A percentile compares a stretch with the other conserved stretches of the same genome.
Evolutionary conservation across 2,329 filamentous ascomycete genomes (phyloP).

Genomic region (Fusarium sp.): DNA sequence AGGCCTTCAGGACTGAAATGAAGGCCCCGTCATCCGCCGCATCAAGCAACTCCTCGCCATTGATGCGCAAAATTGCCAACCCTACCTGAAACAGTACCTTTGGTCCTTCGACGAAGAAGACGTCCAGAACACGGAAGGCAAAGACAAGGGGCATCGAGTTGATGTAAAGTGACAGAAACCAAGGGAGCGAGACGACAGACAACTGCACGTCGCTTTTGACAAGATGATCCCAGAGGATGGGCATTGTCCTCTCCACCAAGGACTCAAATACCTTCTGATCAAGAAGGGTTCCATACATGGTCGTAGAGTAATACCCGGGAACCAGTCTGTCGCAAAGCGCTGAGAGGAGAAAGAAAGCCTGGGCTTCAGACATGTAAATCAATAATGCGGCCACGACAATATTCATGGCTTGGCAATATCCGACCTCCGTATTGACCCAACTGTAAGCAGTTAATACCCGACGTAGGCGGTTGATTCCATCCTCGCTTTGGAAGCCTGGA

Average conservation of each 20-base stretch:
- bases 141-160: constrained; percentile 99
- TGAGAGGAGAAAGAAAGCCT: constrained; percentile 95
- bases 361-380: constrained; percentile 97
- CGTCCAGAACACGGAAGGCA: constrained; percentile 94
- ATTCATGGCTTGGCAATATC: constrained; percentile 99
- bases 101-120: constrained; percentile 97
- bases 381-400: constrained; percentile 97
- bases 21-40: constrained; percentile 95
- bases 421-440: constrained; percentile 95
- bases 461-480: constrained; percentile 89
- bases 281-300: constrained; percentile 97
- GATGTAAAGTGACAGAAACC: constrained; percentile 98
- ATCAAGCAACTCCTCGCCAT: constrained; percentile 94
- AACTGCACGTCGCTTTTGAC: constrained; percentile 96
- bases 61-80: constrained; percentile 95
- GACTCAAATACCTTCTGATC: constrained; percentile 98
- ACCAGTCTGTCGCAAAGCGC: constrained; percentile 91
- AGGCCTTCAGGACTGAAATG: constrained; percentile 94
- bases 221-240: constrained; percentile 97
- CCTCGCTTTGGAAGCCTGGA: constrained; percentile 94
- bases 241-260: constrained; percentile 98
- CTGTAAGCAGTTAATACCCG: constrained; percentile 96
- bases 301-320: constrained; percentile 97
- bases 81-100: constrained; percentile 98
- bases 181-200: constrained; percentile 95